Percentiles rank a stretch among this genome's conserved stretches.
Conservation (phyloP, 805 yeast genomes). For the Phaffomyces antillensis region DNA sequence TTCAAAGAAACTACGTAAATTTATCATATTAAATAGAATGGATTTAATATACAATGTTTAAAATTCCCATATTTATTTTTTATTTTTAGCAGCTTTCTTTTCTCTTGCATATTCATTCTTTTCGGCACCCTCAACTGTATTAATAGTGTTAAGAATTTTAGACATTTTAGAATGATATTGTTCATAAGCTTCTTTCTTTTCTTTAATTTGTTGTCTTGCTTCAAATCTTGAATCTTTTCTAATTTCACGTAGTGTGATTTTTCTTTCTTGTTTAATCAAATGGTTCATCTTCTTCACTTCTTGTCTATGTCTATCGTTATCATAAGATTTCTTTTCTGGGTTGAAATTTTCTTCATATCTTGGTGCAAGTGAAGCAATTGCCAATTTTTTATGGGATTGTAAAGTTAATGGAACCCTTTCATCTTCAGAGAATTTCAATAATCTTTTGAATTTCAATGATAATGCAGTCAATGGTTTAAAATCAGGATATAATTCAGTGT, state of each 20-base stretch:
- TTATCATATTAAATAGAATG: too few species aligned
- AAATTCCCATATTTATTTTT: conserved; percentile 21
- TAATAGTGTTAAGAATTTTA: conserved; percentile 74
- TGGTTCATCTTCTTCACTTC: conserved; percentile 79
- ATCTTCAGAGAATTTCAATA: conserved; percentile 38
- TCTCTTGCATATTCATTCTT: conserved; percentile 89
- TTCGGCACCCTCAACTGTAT: conserved; percentile 92
- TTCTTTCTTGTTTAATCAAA: conserved; percentile 86
- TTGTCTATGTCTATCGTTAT: conserved; percentile 70
- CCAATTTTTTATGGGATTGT: conserved; percentile 78
- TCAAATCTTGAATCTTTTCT: conserved; percentile 84
- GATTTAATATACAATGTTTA: not conserved
- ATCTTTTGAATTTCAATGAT: conserved; percentile 39
- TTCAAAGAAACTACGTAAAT: too few species aligned
- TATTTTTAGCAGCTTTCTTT: conserved; percentile 53
- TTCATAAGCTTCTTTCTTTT: conserved; percentile 65
- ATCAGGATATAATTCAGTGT: conserved; percentile 30
- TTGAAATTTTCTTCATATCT: conserved; percentile 93
- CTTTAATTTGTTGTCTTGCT: conserved; percentile 76
- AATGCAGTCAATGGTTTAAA: conserved; percentile 28
- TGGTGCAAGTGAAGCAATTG: conserved; percentile 82
- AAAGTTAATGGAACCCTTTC: conserved; percentile 66
- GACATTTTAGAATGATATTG: conserved; percentile 91
- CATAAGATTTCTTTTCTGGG: conserved; percentile 90
- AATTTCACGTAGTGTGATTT: conserved; percentile 80